Evolutionary conservation across 306 rosid genomes (phyloP), one percentile per base, ranked within the genome.

Genomic region (Castanea sativa): DNA sequence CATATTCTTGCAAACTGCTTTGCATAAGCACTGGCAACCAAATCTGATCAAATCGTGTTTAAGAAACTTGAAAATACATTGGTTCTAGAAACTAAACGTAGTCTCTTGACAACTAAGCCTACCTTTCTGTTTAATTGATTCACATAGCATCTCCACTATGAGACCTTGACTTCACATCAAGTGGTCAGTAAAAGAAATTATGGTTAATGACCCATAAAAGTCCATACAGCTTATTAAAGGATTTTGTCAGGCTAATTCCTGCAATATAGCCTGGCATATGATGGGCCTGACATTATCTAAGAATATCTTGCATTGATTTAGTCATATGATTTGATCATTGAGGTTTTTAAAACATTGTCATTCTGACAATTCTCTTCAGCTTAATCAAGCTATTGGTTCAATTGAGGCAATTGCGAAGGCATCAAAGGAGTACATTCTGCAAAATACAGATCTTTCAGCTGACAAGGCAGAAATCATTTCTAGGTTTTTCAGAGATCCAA

Each of bases 321-420:
- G 4, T 27, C 6, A 55, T 15, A 21, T 29, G 25, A 20, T 25
- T 61, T 45, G 19, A 53, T 74, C 52, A 49, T 58, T 69, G 29
- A 73, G 72, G 79, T 70, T 75, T 43, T 73, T 33, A 35, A 76
- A 69, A 35, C 53, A 74, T 86, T 79, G 56, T 83, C 75, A 68
- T 77, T 90, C 30, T 80, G 73, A 27, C 73, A 14, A 23, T 58
- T 87, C 29, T 79, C 69, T 81, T 60, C 91, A 92, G 99, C 95
- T 94, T 61, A 84, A 82, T 82, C 98, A 94, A 84, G 93, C 97
- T 55, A 80, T 94, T 53, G 99, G 99, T 58, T 94, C 97, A 74
- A 86, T 94, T 76, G 95, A 91, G 88, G 97, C 91, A 77, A 87
- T 91, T 68, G 93, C 93, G 59, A 91, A 88, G 84, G 93, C 91